phyloP scores from a whole-genome alignment of 352 stramenopile genomes.

The Globisporangium solare region DNA sequence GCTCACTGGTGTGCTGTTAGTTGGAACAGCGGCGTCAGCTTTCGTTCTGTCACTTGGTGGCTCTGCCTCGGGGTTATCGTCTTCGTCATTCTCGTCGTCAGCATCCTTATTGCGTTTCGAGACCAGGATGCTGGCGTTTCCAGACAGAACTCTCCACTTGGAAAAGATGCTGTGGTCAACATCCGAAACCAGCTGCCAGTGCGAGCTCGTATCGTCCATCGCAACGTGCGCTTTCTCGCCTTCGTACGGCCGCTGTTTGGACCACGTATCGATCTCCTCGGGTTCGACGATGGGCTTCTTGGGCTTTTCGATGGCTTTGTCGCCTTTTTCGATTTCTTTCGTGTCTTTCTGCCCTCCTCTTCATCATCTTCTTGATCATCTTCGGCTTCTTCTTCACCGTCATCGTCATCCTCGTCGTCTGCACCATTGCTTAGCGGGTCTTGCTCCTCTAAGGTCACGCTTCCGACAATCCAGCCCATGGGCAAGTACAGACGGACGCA shows the following conservation, averaged over 20 bases:
- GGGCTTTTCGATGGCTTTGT: slow-evolving; percentile 11
- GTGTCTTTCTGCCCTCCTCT: slow-evolving; percentile 14
- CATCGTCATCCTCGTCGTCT: slow-evolving; percentile 24
- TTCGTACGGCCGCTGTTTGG: slow-evolving; percentile 27
- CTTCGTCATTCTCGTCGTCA: slow-evolving; percentile 33
- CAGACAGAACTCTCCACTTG: slow-evolving; percentile 5
- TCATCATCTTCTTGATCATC: slow-evolving; percentile 38
- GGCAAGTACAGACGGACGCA: slow-evolving; percentile 51
- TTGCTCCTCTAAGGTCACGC: slow-evolving; percentile 41
- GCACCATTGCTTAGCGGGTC: slow-evolving; percentile 10
- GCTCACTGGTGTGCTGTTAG: not conserved
- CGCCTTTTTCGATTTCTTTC: slow-evolving; percentile 12
- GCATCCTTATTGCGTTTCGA: not conserved
- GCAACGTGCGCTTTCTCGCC: slow-evolving; percentile 39
- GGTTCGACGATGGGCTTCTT: slow-evolving; percentile 17
- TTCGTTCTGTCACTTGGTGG: not conserved
- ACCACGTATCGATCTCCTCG: slow-evolving; percentile 24
- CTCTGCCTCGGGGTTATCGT: slow-evolving; percentile 11
- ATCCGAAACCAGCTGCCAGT: slow-evolving; percentile 11
- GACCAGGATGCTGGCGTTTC: slow-evolving; percentile 3
- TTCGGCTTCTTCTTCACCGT: slow-evolving; percentile 31
- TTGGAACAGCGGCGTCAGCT: not conserved
- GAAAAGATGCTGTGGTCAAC: slow-evolving; percentile 20
- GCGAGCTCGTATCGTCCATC: slow-evolving; percentile 15
- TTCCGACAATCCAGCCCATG: slow-evolving; percentile 57